phyloP scores from a whole-genome alignment of 805 yeast genomes.

The Ascoidea asiatica region DNA sequence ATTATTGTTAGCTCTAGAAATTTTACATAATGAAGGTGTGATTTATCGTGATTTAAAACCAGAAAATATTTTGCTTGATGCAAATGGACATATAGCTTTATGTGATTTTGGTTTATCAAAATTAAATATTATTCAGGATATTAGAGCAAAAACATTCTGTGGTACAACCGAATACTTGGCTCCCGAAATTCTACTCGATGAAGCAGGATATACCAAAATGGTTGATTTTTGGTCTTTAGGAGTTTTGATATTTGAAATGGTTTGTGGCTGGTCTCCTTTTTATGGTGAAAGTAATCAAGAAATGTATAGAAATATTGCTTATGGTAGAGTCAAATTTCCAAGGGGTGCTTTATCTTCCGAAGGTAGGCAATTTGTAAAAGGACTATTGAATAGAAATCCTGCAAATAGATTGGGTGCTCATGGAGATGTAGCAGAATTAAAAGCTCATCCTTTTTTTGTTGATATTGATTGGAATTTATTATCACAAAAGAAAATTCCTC shows the following conservation, averaged over 20 bases:
- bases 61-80: conserved; percentile 88
- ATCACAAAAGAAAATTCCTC: conserved; percentile 72
- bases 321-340: conserved; percentile 95
- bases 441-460: conserved; percentile 82
- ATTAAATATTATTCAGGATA: conserved; percentile 73
- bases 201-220: conserved; percentile 95
- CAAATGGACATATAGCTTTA: conserved; percentile 92
- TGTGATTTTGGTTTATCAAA: conserved; percentile 97
- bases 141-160: conserved; percentile 91
- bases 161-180: conserved; percentile 98
- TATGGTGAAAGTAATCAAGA: conserved; percentile 91
- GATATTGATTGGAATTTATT: conserved; percentile 87
- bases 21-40: conserved; percentile 87
- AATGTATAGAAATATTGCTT: conserved; percentile 98
- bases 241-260: conserved; percentile 94
- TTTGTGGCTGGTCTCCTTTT: conserved; percentile 99
- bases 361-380: conserved; percentile 93
- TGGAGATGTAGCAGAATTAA: conserved; percentile 84
- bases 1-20: conserved; percentile 83
- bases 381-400: conserved; percentile 89
- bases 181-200: conserved; percentile 91
- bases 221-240: conserved; percentile 99
- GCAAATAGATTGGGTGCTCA: conserved; percentile 86
- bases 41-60: conserved; percentile 97
- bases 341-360: conserved; percentile 87